Base-by-base conservation (phyloP, 805 yeast genomes). In the Kazachstania psychrophila region DNA sequence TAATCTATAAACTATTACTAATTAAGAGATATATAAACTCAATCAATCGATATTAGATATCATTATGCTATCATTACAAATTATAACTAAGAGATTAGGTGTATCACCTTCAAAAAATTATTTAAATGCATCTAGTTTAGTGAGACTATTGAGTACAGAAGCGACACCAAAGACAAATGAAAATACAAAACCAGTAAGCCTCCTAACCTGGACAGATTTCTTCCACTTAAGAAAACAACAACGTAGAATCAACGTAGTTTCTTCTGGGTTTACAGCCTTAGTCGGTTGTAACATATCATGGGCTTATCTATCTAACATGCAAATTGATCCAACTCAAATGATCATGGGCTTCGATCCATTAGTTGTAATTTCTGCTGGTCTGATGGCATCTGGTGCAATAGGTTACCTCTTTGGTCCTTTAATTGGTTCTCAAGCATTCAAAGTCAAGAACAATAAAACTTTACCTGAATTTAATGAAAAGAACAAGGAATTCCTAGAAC, bases 341-440 rank as follows among this genome's bases (percentile, higher is more conserved):
- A 71, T 89, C 34, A 72, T 82, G 61, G 98, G 97, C 2, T 69
- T 89, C 42, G 97, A 92, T 54, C 86, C 95, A n/a, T 67, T 84
- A 48, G 74, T 83, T 58, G 84, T 85, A 27, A 70, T 80, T 53
- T 77, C 82, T 26, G 85, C 81, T 29, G 87, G 79, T 1, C 73
- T 87, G 30, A 60, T 81, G 38, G 66, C 77, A 11, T 77, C 83
- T 11, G 89, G 89, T 18, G 76, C 75, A 31, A 56, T 80, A 24
- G 96, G 96, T 2, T 86, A 76, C 53, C 61, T 87, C 47, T 65
- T 77, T 33, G 97, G 97, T 2, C 97, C 97, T 31, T 54, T 75
- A 3, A 52, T 85, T 23, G 96, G 96, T 15, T 75, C 80, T 35
- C 65, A 74, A 19, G 49, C 84, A 4, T 88, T 88, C 65, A 71